These are phyloP conservation scores for Hippophae rhamnoides DNA, from an alignment of 306 rosid species.

Conservation along the genomic window DNA sequence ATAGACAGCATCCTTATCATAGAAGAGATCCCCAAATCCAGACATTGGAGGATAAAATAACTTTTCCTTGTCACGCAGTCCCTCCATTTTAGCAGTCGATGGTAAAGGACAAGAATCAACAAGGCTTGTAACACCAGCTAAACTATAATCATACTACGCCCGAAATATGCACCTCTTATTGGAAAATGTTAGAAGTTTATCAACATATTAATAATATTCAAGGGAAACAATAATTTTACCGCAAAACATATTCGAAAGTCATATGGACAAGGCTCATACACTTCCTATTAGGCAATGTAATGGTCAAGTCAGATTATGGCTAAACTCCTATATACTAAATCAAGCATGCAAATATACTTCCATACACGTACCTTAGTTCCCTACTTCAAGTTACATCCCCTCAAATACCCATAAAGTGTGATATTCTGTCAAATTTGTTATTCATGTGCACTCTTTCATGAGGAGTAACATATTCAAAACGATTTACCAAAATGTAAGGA, in stretches of 20 bases:
- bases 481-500: conserved; percentile 84
- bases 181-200: conserved; percentile 16
- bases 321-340: too few relatives aligned
- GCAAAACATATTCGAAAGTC: neutral
- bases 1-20: conserved; percentile 93
- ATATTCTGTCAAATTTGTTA: conserved; percentile 72
- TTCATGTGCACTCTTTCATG: conserved; percentile 61
- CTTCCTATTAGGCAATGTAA: neutral
- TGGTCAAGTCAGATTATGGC: neutral
- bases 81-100: conserved; percentile 96
- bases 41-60: conserved; percentile 95
- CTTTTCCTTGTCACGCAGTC: conserved; percentile 86
- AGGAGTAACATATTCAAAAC: conserved; percentile 93
- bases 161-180: conserved; percentile 78
- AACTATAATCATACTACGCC: conserved; percentile 81
- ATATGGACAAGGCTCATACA: neutral
- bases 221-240: neutral
- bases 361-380: conserved; percentile 63
- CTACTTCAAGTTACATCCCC: conserved; percentile 81
- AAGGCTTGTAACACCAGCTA: conserved; percentile 47
- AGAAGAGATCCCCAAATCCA: conserved; percentile 87
- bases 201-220: neutral
- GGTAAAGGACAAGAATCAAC: conserved; percentile 96
- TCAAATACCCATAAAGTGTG: conserved; percentile 83
- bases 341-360: neutral